phyloP scores from a whole-genome alignment of 345 rosid species.

The Nasturtium officinale region DNA sequence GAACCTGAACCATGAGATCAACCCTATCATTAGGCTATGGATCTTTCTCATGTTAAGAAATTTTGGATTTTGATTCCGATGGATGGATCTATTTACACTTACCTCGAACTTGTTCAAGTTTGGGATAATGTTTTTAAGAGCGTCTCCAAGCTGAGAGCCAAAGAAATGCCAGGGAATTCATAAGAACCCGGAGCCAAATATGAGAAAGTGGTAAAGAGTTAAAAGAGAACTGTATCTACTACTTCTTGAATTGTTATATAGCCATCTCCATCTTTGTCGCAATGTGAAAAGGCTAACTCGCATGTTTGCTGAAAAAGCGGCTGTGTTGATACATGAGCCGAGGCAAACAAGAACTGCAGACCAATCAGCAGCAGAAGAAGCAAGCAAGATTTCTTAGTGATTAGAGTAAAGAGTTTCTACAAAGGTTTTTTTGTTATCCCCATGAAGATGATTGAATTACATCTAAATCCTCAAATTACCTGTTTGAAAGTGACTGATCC shows the following conservation, averaged over 20 bases:
- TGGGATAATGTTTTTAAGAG: slow-evolving; percentile 55
- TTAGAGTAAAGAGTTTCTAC: background rate
- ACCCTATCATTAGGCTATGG: slow-evolving; percentile 4
- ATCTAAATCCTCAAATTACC: slow-evolving; percentile 48
- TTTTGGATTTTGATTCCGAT: background rate
- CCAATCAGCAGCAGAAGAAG: slow-evolving; percentile 26
- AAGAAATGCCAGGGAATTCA: slow-evolving; percentile 29
- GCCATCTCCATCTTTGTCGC: slow-evolving; percentile 52
- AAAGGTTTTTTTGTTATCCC: background rate
- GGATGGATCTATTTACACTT: slow-evolving; percentile 23
- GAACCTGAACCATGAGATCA: slow-evolving; percentile 52
- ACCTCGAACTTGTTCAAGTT: slow-evolving; percentile 65
- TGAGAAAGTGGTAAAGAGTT: slow-evolving; percentile 3
- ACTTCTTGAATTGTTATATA: slow-evolving; percentile 66
- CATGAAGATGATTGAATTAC: background rate
- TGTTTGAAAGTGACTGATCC: slow-evolving; percentile 87
- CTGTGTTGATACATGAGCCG: slow-evolving; percentile 68
- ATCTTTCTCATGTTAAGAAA: background rate
- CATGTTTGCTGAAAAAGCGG: slow-evolving; percentile 71
- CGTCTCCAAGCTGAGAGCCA: slow-evolving; percentile 62
- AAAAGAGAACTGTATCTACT: slow-evolving; percentile 46
- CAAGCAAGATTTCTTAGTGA: background rate
- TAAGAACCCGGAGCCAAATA: slow-evolving; percentile 13
- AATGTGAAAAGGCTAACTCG: slow-evolving; percentile 66
- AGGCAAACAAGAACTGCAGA: slow-evolving; percentile 82